These are phyloP conservation scores for Epichloe uncinata DNA, from an alignment of 2,329 filamentous ascomycete species.

Conservation along the genomic window DNA sequence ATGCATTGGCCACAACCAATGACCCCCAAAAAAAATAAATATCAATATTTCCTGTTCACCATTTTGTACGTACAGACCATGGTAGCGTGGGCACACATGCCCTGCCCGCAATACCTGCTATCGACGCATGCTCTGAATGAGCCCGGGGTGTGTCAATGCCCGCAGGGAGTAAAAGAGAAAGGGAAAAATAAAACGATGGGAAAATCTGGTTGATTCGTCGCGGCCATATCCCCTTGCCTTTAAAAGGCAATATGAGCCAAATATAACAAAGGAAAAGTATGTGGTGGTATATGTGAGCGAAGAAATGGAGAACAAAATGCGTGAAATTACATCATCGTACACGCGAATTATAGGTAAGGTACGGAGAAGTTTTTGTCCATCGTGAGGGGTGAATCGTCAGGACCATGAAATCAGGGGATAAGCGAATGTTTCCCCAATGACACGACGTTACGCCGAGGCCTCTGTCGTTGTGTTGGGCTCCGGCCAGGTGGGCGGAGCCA, in stretches of 20 bases:
- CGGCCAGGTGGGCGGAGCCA: conserved; percentile 21
- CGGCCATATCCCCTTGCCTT: neutral
- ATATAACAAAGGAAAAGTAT: neutral
- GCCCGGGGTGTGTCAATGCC: too few species aligned
- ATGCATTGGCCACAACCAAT: too few species aligned
- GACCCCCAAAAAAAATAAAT: too few species aligned
- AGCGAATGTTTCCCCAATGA: neutral
- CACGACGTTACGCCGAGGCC: neutral
- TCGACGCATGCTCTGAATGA: too few species aligned
- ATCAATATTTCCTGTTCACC: too few species aligned
- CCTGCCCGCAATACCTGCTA: too few species aligned
- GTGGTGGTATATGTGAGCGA: neutral
- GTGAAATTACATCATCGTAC: neutral
- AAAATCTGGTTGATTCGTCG: neutral
- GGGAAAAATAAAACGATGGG: neutral
- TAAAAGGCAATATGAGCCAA: neutral
- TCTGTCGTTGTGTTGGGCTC: neutral
- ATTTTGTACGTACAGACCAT: too few species aligned
- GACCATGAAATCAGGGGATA: too few species aligned
- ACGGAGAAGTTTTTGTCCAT: neutral
- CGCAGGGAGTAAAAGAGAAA: neutral
- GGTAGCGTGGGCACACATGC: too few species aligned
- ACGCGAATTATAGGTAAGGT: neutral
- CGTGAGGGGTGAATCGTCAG: neutral
- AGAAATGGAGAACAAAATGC: neutral